Percentiles rank a stretch among this genome's conserved stretches.
phyloP scores from a whole-genome alignment of 1,284 basidiomycete genomes.

The Athelia psychrophila region DNA sequence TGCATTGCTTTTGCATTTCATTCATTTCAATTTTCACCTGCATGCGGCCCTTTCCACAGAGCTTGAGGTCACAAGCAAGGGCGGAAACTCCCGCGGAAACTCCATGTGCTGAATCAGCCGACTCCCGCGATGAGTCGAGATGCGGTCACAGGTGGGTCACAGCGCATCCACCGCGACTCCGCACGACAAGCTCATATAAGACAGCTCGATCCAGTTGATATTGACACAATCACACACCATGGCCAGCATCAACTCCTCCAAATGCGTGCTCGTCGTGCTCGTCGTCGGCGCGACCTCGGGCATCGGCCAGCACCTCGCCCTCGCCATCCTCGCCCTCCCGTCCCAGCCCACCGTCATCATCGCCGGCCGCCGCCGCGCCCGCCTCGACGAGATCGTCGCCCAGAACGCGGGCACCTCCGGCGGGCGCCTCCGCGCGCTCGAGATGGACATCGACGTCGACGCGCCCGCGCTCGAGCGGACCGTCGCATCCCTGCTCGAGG shows the following conservation, averaged over 20 bases:
- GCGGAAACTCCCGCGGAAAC: too few relatives aligned
- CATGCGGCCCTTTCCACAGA: too few relatives aligned
- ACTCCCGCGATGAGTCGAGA: too few relatives aligned
- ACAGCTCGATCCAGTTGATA: too few relatives aligned
- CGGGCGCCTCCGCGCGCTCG: slow-evolving; percentile 34
- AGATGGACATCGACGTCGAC: slow-evolving; percentile 41
- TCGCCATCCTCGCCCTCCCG: slow-evolving; percentile 45
- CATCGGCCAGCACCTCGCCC: slow-evolving; percentile 57
- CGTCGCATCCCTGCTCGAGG: slow-evolving; percentile 33
- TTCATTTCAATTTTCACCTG: too few relatives aligned
- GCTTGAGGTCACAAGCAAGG: too few relatives aligned
- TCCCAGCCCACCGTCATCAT: slow-evolving; percentile 53
- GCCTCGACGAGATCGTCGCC: slow-evolving; percentile 43
- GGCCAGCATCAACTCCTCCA: slow-evolving; percentile 46
- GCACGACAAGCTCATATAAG: too few relatives aligned
- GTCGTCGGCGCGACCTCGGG: slow-evolving; percentile 65
- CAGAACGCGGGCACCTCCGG: slow-evolving; percentile 27
- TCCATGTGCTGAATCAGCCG: too few relatives aligned
- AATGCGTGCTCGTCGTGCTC: slow-evolving; percentile 58
- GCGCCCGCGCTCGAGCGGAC: slow-evolving; percentile 37
- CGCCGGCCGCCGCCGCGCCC: slow-evolving; percentile 48
- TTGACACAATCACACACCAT: slow-evolving; percentile 28
- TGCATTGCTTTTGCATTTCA: too few relatives aligned
- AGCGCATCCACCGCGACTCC: too few relatives aligned
- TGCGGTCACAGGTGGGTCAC: too few relatives aligned